Conservation (phyloP, 768 basidiomycete species). For the Pleurotus eryngii region DNA sequence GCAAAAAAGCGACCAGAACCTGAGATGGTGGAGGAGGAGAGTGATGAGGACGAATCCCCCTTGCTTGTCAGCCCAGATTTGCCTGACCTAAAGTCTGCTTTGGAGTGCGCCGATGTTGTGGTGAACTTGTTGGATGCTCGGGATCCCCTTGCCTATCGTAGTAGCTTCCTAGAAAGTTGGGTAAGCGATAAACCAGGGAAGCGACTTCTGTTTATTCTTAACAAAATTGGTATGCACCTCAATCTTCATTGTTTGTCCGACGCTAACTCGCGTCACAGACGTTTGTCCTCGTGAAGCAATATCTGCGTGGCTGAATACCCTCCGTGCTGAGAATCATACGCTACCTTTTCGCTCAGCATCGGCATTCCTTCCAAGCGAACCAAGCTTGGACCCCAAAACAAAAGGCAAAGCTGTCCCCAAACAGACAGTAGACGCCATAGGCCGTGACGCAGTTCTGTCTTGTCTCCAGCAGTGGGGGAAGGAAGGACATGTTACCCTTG, state of each 20-base stretch:
- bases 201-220: slow-evolving; percentile 66
- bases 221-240: slow-evolving; percentile 76
- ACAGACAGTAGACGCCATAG: slow-evolving; percentile 55
- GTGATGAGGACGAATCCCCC: slow-evolving; percentile 55
- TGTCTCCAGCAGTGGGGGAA: slow-evolving; percentile 45
- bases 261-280: slow-evolving; percentile 41
- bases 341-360: slow-evolving; percentile 73
- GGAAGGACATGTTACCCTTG: slow-evolving; percentile 58
- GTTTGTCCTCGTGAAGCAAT: slow-evolving; percentile 76
- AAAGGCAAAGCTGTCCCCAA: slow-evolving; percentile 47
- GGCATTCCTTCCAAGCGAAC: slow-evolving; percentile 50
- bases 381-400: slow-evolving; percentile 21
- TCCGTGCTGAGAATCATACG: slow-evolving; percentile 60
- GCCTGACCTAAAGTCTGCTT: slow-evolving; percentile 58
- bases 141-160: slow-evolving; percentile 74
- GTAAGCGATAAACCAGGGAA: slow-evolving; percentile 37
- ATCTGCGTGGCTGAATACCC: slow-evolving; percentile 59
- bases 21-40: slow-evolving; percentile 28
- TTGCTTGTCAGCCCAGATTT: slow-evolving; percentile 61
- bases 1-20: slow-evolving; percentile 26
- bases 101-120: slow-evolving; percentile 77
- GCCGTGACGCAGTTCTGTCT: slow-evolving; percentile 48
- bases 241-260: slow-evolving; percentile 1
- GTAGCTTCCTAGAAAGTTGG: slow-evolving; percentile 57
- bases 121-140: slow-evolving; percentile 81